Conservation (phyloP, 192 early-diverging fungal species). For the Umbelopsis vinacea region DNA sequence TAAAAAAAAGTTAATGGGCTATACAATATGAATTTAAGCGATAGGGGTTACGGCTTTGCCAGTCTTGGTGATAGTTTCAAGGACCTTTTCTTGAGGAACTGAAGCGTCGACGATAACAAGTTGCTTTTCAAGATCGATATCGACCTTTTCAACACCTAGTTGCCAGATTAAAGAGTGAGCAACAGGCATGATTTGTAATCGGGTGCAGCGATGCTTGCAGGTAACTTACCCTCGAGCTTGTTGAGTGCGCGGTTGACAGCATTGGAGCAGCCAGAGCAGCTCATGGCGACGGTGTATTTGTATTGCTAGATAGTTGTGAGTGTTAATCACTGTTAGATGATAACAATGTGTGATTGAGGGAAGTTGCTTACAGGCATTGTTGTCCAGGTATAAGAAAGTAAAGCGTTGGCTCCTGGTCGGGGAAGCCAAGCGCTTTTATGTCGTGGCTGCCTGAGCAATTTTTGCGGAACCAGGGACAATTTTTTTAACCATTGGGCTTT, state of each 20-base stretch:
- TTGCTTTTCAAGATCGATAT: slow-evolving; percentile 61
- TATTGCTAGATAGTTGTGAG: slow-evolving; percentile 44
- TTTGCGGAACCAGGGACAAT: too few relatives aligned
- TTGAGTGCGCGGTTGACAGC: slow-evolving; percentile 72
- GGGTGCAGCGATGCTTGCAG: neutral
- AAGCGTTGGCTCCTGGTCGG: too few relatives aligned
- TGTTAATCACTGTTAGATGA: neutral
- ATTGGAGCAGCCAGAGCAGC: slow-evolving; percentile 76
- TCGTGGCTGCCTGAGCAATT: too few relatives aligned
- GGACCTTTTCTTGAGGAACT: slow-evolving; percentile 28
- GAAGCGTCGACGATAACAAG: slow-evolving; percentile 51
- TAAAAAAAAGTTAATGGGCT: neutral
- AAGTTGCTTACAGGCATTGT: neutral
- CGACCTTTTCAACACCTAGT: slow-evolving; percentile 48
- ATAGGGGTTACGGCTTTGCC: slow-evolving; percentile 29
- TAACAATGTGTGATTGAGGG: neutral
- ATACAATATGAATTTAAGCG: neutral
- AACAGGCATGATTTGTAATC: neutral
- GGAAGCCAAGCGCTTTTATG: too few relatives aligned
- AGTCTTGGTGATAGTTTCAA: slow-evolving; percentile 34
- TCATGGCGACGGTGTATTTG: slow-evolving; percentile 81
- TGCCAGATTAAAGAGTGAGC: neutral
- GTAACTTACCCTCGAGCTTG: slow-evolving; percentile 57
- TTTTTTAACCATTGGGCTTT: too few relatives aligned
- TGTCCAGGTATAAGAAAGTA: neutral